Evolutionary conservation across 2,329 filamentous ascomycete species (phyloP).

Genomic region (Sporothrix inflata): DNA sequence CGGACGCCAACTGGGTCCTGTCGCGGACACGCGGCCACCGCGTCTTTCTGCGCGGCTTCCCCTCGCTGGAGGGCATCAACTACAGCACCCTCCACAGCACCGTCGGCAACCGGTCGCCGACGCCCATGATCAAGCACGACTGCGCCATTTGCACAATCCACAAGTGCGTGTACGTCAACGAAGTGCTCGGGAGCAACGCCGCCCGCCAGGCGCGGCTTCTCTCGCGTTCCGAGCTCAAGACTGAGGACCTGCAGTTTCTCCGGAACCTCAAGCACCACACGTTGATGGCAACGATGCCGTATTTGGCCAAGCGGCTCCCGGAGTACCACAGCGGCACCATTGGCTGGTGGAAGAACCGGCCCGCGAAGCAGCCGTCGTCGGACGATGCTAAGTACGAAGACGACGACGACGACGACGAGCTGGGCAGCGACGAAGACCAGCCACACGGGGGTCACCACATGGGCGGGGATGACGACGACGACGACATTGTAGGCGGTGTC

Average conservation of each 20-base stretch:
- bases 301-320: neutral
- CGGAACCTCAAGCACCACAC: neutral
- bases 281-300: neutral
- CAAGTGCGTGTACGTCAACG: conserved; percentile 33
- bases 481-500: neutral
- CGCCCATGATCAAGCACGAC: conserved; percentile 28
- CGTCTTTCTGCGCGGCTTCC: conserved; percentile 30
- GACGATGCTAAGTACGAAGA: neutral
- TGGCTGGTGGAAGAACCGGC: conserved; percentile 10
- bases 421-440: neutral
- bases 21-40: conserved; percentile 24
- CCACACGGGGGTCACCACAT: neutral
- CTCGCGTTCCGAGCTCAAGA: neutral
- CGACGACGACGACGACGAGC: neutral
- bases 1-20: conserved; percentile 30
- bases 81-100: conserved; percentile 23
- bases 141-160: conserved; percentile 36
- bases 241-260: conserved; percentile 23
- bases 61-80: conserved; percentile 26
- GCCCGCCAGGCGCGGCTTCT: neutral
- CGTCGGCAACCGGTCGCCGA: conserved; percentile 22
- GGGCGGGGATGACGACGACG: neutral
- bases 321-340: neutral
- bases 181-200: conserved; percentile 21
- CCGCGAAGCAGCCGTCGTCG: neutral